Conservation (phyloP, 2,329 filamentous ascomycete species). For the Apiospora saccharicola region DNA sequence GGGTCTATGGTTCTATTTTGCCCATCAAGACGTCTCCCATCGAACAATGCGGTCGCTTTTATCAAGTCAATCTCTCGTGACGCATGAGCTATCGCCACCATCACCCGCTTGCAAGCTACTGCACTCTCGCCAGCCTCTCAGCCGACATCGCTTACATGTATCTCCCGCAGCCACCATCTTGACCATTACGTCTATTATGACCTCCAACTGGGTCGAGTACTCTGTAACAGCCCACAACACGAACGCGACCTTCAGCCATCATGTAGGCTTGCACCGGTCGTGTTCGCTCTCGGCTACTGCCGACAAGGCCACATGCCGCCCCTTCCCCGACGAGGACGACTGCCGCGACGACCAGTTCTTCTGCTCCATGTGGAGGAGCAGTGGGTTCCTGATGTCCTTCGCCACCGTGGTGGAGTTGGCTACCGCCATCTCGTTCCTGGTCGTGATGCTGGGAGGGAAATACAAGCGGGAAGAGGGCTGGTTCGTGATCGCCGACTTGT, state of each 20-base stretch:
- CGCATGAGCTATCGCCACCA: neutral
- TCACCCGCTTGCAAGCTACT: neutral
- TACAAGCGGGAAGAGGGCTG: conserved; percentile 83
- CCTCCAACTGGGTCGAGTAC: conserved; percentile 77
- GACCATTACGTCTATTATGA: conserved; percentile 72
- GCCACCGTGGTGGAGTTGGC: conserved; percentile 83
- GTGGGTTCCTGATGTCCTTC: conserved; percentile 88
- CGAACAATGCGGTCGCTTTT: neutral
- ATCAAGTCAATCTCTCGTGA: neutral
- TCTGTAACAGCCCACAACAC: conserved; percentile 56
- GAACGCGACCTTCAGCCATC: conserved; percentile 59
- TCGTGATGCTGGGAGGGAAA: conserved; percentile 81
- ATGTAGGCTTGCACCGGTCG: conserved; percentile 80
- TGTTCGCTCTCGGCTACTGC: conserved; percentile 69
- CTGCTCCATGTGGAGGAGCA: conserved; percentile 89
- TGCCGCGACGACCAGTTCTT: conserved; percentile 77
- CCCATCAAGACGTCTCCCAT: neutral
- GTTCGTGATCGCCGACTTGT: conserved; percentile 74
- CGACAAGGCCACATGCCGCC: conserved; percentile 65
- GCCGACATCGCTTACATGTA: conserved; percentile 41
- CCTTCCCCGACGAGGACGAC: conserved; percentile 73
- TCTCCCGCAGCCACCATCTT: conserved; percentile 67
- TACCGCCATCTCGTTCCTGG: conserved; percentile 78
- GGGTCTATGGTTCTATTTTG: too few species aligned
- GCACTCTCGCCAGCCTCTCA: neutral